Conservation (phyloP, 306 rosid species). For the Castanopsis chinensis region DNA sequence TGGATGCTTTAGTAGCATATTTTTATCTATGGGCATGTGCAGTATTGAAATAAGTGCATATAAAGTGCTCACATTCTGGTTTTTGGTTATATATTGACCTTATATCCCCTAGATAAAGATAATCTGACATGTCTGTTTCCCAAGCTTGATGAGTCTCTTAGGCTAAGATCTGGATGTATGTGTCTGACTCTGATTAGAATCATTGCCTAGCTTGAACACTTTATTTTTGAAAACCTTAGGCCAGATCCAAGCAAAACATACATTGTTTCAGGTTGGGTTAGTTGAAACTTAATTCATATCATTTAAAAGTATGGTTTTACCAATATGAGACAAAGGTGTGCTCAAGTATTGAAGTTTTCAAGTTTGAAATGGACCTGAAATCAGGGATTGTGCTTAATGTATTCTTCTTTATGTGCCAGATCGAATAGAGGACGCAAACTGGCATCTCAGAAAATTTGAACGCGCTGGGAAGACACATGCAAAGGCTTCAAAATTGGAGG, state of each 20-base stretch:
- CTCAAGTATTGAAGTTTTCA: slow-evolving; percentile 4
- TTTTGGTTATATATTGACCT: background rate
- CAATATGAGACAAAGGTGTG: background rate
- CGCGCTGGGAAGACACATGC: slow-evolving; percentile 33
- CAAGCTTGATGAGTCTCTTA: background rate
- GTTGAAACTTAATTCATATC: background rate
- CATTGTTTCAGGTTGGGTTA: background rate
- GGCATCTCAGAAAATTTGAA: slow-evolving; percentile 59
- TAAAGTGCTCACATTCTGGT: background rate
- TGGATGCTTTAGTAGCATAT: background rate
- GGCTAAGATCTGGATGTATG: background rate
- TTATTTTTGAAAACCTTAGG: background rate
- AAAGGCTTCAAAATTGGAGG: slow-evolving; percentile 33
- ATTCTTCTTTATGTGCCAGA: slow-evolving; percentile 38
- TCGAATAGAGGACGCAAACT: slow-evolving; percentile 67
- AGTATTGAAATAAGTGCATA: background rate
- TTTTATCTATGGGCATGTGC: background rate
- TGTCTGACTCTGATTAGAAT: background rate
- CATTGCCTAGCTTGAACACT: background rate
- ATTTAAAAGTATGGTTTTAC: slow-evolving; percentile 1
- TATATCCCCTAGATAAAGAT: background rate
- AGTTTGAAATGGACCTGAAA: background rate
- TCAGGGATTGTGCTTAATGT: background rate
- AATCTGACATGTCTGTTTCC: background rate
- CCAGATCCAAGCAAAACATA: background rate